Evolutionary conservation across 495 filamentous ascomycete genomes (phyloP).

Genomic region (Parathielavia appendiculata): DNA sequence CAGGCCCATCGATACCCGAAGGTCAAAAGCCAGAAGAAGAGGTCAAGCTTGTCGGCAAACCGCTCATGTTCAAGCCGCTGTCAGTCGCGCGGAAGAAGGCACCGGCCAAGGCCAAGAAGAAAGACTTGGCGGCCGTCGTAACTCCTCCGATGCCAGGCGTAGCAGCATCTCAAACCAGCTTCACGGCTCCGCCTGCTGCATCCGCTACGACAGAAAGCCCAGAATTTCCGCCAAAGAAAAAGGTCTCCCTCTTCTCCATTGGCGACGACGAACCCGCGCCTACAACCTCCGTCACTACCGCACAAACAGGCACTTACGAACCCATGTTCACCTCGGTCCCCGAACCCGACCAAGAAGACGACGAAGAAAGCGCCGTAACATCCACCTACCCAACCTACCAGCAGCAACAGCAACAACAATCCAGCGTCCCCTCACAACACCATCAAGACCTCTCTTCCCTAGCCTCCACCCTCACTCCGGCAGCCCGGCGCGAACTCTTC

Average conservation of each 20-base stretch:
- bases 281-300: neutral
- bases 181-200: neutral
- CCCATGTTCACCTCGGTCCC: slow-evolving; percentile 32
- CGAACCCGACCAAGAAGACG: neutral
- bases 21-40: slow-evolving; percentile 50
- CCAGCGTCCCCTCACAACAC: slow-evolving; percentile 6
- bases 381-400: slow-evolving; percentile 35
- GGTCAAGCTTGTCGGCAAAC: slow-evolving; percentile 66
- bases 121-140: slow-evolving; percentile 1
- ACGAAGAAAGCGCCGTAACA: slow-evolving; percentile 16
- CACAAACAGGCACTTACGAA: slow-evolving; percentile 36
- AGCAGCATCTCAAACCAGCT: neutral
- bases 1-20: slow-evolving; percentile 40
- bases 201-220: slow-evolving; percentile 6
- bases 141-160: slow-evolving; percentile 5
- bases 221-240: slow-evolving; percentile 32
- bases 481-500: slow-evolving; percentile 75
- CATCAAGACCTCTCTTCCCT: slow-evolving; percentile 54
- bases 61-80: slow-evolving; percentile 82
- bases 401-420: slow-evolving; percentile 19
- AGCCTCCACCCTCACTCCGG: slow-evolving; percentile 63
- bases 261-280: slow-evolving; percentile 29
- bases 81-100: slow-evolving; percentile 67
- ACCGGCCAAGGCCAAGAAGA: slow-evolving; percentile 20
- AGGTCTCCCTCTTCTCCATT: slow-evolving; percentile 45